Conservation (phyloP, 2,329 filamentous ascomycete genomes). For the Nothopassalora personata region DNA sequence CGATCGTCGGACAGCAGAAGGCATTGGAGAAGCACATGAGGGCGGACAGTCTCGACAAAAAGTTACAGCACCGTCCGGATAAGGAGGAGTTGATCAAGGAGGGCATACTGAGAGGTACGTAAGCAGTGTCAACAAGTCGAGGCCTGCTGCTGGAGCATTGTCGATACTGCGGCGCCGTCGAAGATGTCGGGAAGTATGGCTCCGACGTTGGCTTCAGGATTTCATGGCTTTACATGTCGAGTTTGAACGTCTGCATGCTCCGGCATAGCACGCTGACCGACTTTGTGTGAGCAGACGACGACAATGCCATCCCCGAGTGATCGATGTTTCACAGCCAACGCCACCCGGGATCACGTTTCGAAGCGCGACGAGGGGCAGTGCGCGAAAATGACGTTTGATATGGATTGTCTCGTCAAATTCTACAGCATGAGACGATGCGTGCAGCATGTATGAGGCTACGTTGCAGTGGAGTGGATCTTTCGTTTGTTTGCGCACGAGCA, state of each 20-base stretch:
- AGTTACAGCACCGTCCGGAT: slow-evolving; percentile 70
- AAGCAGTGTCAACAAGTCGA: not conserved
- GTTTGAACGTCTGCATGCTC: not conserved
- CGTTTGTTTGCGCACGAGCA: not conserved
- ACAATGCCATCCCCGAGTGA: not conserved
- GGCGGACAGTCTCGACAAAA: slow-evolving; percentile 79
- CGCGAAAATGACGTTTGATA: not conserved
- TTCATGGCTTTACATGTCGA: not conserved
- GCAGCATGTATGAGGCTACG: not conserved
- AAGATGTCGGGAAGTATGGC: not conserved
- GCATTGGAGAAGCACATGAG: slow-evolving; percentile 87
- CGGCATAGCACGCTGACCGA: not conserved
- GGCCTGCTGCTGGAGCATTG: not conserved
- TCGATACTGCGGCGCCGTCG: not conserved
- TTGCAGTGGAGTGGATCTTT: not conserved
- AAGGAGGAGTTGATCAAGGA: slow-evolving; percentile 72
- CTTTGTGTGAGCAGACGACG: not conserved
- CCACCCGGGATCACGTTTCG: not conserved
- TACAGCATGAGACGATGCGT: not conserved
- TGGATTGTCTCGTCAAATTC: not conserved
- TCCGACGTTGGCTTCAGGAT: not conserved
- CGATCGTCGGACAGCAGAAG: slow-evolving; percentile 71
- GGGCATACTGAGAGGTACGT: slow-evolving; percentile 58
- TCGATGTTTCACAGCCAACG: not conserved
- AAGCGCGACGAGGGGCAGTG: not conserved